Evolutionary conservation across 2,329 filamentous ascomycete species (phyloP).

Genomic region (Colletotrichum chrysophilum): DNA sequence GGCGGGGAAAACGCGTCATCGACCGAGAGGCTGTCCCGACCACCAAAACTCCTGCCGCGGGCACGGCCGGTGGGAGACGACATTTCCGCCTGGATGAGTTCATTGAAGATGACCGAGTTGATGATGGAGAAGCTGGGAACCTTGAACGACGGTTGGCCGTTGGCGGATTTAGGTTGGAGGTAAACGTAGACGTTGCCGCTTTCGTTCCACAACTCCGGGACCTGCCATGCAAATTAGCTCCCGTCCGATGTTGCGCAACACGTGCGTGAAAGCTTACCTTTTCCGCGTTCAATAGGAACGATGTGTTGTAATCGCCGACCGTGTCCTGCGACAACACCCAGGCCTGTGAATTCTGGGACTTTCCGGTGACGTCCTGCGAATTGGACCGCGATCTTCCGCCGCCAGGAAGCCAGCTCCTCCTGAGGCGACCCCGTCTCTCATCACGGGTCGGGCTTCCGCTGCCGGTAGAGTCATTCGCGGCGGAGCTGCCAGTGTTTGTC

Average conservation of each 20-base stretch:
- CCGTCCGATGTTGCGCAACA: slow-evolving; percentile 18
- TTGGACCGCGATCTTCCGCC: slow-evolving; percentile 53
- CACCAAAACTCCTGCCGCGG: slow-evolving; percentile 50
- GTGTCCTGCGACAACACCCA: slow-evolving; percentile 62
- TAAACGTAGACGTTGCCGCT: slow-evolving; percentile 62
- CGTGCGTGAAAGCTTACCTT: slow-evolving; percentile 48
- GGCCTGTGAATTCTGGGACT: slow-evolving; percentile 35
- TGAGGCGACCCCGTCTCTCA: slow-evolving; percentile 46
- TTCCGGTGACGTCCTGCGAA: slow-evolving; percentile 41
- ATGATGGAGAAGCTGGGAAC: slow-evolving; percentile 59
- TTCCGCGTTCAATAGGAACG: slow-evolving; percentile 57
- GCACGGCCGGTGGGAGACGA: slow-evolving; percentile 31
- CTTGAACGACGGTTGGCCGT: slow-evolving; percentile 64
- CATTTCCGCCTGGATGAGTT: slow-evolving; percentile 54
- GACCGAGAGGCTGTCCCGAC: slow-evolving; percentile 51
- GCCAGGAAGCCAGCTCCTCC: slow-evolving; percentile 60
- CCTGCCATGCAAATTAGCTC: slow-evolving; percentile 39
- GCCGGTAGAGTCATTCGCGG: slow-evolving; percentile 36
- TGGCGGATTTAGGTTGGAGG: slow-evolving; percentile 56
- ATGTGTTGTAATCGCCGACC: slow-evolving; percentile 61
- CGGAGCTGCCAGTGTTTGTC: slow-evolving; percentile 24
- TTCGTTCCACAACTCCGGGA: slow-evolving; percentile 72
- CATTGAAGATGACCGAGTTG: slow-evolving; percentile 59
- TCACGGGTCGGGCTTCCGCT: slow-evolving; percentile 48
- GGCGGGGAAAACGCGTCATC: slow-evolving; percentile 52